Evolutionary conservation across 75 land plant genomes (phyloP).

Genomic region (Pinus albicaulis): DNA sequence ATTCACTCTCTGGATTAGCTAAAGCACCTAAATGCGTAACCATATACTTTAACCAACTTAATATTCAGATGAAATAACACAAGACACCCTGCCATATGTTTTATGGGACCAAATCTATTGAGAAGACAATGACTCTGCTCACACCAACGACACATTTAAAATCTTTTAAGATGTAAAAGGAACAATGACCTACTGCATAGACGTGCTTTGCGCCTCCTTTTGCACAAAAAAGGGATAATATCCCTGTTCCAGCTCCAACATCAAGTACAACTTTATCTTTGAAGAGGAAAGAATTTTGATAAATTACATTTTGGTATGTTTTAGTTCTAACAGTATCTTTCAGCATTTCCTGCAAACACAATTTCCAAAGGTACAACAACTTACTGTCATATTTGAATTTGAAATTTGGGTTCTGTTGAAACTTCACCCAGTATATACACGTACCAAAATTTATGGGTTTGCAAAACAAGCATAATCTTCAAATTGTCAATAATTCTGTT

Average conservation of each 20-base stretch:
- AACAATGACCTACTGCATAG: conserved; percentile 76
- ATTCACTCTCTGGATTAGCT: background rate
- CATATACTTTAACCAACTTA: background rate
- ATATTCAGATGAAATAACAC: background rate
- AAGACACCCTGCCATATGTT: background rate
- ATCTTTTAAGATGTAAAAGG: conserved; percentile 6
- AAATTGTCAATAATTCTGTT: background rate
- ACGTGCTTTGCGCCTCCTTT: conserved; percentile 98
- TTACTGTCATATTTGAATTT: background rate
- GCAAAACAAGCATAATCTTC: background rate
- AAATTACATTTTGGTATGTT: conserved; percentile 94
- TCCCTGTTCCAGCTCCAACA: conserved; percentile 99
- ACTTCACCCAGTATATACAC: background rate
- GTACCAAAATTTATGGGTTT: background rate
- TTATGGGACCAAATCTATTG: background rate
- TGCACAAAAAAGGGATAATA: conserved; percentile 94
- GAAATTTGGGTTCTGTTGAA: background rate
- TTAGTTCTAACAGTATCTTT: conserved; percentile 95
- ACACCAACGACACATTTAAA: background rate
- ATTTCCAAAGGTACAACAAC: background rate
- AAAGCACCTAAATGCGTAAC: background rate
- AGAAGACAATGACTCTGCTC: background rate
- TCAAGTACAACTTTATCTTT: conserved; percentile 94
- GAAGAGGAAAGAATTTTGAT: conserved; percentile 87
- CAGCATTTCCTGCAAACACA: conserved; percentile 88